phyloP scores from a whole-genome alignment of 2,329 filamentous ascomycete genomes.

The Penicillium sp. region DNA sequence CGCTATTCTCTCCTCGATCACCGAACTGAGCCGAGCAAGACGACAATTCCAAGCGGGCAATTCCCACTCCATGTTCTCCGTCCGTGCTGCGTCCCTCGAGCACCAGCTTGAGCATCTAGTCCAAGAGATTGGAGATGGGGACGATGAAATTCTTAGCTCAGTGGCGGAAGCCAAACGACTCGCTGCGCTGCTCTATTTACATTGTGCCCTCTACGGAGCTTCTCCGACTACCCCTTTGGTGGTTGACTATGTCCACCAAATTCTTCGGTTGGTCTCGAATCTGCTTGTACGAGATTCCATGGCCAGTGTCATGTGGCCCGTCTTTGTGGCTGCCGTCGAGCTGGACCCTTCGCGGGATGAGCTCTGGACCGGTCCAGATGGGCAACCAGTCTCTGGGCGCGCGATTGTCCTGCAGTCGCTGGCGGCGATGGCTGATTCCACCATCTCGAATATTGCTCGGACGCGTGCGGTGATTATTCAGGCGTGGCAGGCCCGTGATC shows the following conservation, averaged over 20 bases:
- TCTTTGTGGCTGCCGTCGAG: slow-evolving; percentile 50
- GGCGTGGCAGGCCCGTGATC: slow-evolving; percentile 51
- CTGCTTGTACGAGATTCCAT: slow-evolving; percentile 37
- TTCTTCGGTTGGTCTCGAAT: slow-evolving; percentile 38
- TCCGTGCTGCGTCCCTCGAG: slow-evolving; percentile 39
- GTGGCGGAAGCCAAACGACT: slow-evolving; percentile 49
- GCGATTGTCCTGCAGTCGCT: slow-evolving; percentile 45
- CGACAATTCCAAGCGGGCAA: slow-evolving; percentile 31
- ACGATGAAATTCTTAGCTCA: slow-evolving; percentile 36
- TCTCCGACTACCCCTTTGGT: slow-evolving; percentile 43
- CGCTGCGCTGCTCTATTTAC: slow-evolving; percentile 49
- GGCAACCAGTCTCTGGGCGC: slow-evolving; percentile 34
- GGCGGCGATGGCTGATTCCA: slow-evolving; percentile 45
- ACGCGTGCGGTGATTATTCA: slow-evolving; percentile 52
- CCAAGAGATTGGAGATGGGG: slow-evolving; percentile 35
- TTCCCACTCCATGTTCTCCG: slow-evolving; percentile 30
- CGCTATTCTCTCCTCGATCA: slow-evolving; percentile 51
- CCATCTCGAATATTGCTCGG: slow-evolving; percentile 48
- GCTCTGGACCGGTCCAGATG: slow-evolving; percentile 30
- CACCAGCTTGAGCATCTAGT: slow-evolving; percentile 36
- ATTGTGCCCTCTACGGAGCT: slow-evolving; percentile 50
- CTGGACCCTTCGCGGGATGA: slow-evolving; percentile 44
- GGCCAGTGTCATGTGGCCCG: slow-evolving; percentile 45
- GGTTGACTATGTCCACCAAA: slow-evolving; percentile 34
- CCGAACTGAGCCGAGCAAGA: slow-evolving; percentile 47